Evolutionary conservation across 805 yeast species (phyloP).

Genomic region (Schizosaccharomyces lindneri): DNA sequence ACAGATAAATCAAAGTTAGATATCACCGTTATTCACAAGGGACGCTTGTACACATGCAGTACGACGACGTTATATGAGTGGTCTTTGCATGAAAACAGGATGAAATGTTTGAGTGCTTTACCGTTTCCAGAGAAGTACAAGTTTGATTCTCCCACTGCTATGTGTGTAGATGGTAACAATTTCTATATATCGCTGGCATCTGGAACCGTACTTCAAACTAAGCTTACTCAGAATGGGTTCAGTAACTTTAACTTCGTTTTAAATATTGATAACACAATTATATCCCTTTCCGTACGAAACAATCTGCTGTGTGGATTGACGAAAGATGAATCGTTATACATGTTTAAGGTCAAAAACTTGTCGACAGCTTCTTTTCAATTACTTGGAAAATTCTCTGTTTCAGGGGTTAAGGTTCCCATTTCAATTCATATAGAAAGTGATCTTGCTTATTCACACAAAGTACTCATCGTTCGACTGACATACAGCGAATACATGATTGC

Average conservation of each 20-base stretch:
- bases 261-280: neutral
- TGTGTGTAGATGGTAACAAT: neutral
- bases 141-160: neutral
- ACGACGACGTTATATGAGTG: too few relatives aligned
- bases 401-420: neutral
- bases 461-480: neutral
- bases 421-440: neutral
- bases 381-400: neutral
- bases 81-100: too few relatives aligned
- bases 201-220: neutral
- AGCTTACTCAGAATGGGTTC: neutral
- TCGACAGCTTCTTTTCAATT: neutral
- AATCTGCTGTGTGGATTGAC: neutral
- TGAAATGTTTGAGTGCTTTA: too few relatives aligned
- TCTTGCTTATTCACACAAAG: too few relatives aligned
- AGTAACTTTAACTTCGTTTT: neutral
- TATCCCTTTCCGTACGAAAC: neutral
- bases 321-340: neutral
- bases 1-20: too few relatives aligned
- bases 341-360: neutral
- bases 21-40: too few relatives aligned
- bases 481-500: neutral
- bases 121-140: neutral
- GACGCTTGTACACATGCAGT: too few relatives aligned
- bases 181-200: neutral